Conservation (phyloP, 2,329 filamentous ascomycete species). For the Ceratocystis papillata region DNA sequence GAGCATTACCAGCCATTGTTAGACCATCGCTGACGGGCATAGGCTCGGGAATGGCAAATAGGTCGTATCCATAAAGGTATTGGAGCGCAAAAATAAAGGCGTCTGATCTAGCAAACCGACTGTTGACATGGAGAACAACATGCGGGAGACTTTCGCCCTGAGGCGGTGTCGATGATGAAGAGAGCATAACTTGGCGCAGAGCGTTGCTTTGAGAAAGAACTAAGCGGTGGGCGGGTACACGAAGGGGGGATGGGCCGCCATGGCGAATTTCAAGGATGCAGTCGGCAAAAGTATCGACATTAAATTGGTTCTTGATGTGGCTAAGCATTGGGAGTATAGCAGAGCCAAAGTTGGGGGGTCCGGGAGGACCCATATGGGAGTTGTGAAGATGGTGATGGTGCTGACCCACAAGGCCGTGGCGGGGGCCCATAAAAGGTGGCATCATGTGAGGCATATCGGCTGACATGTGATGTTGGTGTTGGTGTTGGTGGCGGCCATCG, state of each 20-base stretch:
- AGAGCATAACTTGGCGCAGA: conserved; percentile 31
- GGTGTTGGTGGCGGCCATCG: conserved; percentile 28
- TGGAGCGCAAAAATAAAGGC: conserved; percentile 49
- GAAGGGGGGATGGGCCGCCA: conserved; percentile 31
- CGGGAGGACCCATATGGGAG: conserved; percentile 30
- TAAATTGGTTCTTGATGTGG: conserved; percentile 31
- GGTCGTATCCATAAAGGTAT: conserved; percentile 45
- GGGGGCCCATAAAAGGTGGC: conserved; percentile 29
- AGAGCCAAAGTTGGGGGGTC: conserved; percentile 37
- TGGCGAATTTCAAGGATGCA: conserved; percentile 37
- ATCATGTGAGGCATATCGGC: conserved; percentile 32
- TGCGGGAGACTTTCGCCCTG: conserved; percentile 27
- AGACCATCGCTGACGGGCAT: conserved; percentile 29
- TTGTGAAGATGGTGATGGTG: conserved; percentile 26
- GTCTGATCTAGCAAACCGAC: conserved; percentile 45
- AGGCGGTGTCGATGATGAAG: conserved; percentile 29
- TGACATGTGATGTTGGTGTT: conserved; percentile 24
- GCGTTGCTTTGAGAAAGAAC: conserved; percentile 43
- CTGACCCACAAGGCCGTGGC: conserved; percentile 29
- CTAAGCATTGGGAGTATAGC: conserved; percentile 37
- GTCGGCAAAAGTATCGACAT: conserved; percentile 33
- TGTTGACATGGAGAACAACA: conserved; percentile 40
- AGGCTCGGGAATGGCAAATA: conserved; percentile 34
- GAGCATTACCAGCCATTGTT: conserved; percentile 33
- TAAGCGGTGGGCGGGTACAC: conserved; percentile 45